These are phyloP conservation scores for Solanum chacoense DNA, from an alignment of 305 asterid genomes.

Conservation along the genomic window DNA sequence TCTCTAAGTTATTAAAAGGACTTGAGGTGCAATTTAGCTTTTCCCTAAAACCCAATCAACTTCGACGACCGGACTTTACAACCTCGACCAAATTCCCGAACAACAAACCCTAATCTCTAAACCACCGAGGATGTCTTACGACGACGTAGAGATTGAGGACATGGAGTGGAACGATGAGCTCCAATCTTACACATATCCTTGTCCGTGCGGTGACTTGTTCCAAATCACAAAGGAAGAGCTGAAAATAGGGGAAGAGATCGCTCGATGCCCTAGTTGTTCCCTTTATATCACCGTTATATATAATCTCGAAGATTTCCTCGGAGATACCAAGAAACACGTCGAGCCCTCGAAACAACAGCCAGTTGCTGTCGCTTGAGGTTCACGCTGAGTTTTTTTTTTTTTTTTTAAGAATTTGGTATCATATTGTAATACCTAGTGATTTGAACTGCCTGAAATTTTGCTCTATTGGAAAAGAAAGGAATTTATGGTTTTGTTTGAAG, in stretches of 20 bases:
- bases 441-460: neutral
- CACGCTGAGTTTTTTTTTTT: neutral
- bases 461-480: neutral
- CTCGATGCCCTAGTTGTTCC: slow-evolving; percentile 86
- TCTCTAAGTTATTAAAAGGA: neutral
- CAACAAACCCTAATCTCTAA: neutral
- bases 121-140: slow-evolving; percentile 37
- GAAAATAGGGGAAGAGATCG: slow-evolving; percentile 76
- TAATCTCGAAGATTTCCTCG: slow-evolving; percentile 61
- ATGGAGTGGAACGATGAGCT: slow-evolving; percentile 93
- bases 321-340: slow-evolving; percentile 27
- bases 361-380: slow-evolving; percentile 59
- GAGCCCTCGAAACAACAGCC: slow-evolving; percentile 52
- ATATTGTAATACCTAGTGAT: neutral
- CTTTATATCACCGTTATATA: slow-evolving; percentile 74
- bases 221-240: slow-evolving; percentile 80
- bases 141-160: slow-evolving; percentile 86
- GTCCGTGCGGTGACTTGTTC: slow-evolving; percentile 92
- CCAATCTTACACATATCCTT: slow-evolving; percentile 69
- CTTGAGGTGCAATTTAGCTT: neutral
- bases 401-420: neutral
- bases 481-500: neutral
- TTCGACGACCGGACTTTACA: neutral
- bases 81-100: neutral
- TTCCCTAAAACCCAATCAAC: neutral